Evolutionary conservation across 2,329 filamentous ascomycete genomes (phyloP).

Genomic region (Emergomyces africanus): DNA sequence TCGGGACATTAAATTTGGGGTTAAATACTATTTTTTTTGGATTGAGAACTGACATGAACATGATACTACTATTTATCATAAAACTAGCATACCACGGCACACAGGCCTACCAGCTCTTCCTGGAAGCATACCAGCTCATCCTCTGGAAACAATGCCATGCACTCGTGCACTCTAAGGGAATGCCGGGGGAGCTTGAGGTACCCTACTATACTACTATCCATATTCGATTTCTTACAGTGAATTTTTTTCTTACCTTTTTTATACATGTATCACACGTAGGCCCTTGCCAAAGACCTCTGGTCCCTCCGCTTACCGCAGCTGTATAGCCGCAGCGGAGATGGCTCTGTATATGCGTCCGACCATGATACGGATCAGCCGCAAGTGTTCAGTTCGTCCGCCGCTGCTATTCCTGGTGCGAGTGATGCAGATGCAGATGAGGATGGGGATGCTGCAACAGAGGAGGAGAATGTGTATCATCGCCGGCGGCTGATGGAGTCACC

Average conservation of each 20-base stretch:
- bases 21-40: too few relatives aligned
- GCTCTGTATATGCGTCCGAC: constrained; percentile 16
- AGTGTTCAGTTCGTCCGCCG: constrained; percentile 46
- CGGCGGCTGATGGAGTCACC: constrained; percentile 38
- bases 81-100: constrained; percentile 44
- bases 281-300: constrained; percentile 75
- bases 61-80: constrained; percentile 34
- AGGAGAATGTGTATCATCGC: constrained; percentile 22
- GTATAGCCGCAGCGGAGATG: constrained; percentile 31
- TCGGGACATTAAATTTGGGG: too few relatives aligned
- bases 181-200: constrained; percentile 63
- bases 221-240: too few relatives aligned
- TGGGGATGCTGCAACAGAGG: constrained; percentile 7
- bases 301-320: constrained; percentile 54
- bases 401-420: constrained; percentile 1
- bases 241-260: too few relatives aligned
- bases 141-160: constrained; percentile 69
- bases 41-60: not conserved
- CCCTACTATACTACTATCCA: too few relatives aligned
- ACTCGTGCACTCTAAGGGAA: constrained; percentile 52
- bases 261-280: constrained; percentile 23
- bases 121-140: constrained; percentile 74
- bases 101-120: constrained; percentile 61
- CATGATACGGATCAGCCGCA: constrained; percentile 25
- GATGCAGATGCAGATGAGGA: not conserved